These are phyloP conservation scores for Aspergillus fumigatiaffinis DNA, from an alignment of 2,329 filamentous ascomycete genomes.

Conservation along the genomic window DNA sequence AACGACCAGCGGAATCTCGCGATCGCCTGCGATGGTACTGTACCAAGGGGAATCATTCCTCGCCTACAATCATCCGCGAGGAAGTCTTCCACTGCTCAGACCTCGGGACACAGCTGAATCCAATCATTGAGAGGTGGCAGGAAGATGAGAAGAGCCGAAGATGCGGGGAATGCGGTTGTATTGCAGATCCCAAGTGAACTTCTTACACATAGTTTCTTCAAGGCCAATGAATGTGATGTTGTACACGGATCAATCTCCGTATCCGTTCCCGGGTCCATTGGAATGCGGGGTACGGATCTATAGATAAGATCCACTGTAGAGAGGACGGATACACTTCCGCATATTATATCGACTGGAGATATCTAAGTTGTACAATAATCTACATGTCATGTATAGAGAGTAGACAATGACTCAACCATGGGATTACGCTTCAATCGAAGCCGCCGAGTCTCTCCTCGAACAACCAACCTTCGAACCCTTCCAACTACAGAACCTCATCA, in stretches of 20 bases:
- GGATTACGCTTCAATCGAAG: conserved; percentile 7
- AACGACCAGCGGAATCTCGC: conserved; percentile 61
- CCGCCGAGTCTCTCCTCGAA: conserved; percentile 3
- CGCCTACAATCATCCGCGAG: conserved; percentile 12
- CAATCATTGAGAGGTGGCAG: conserved; percentile 14
- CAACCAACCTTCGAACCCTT: conserved; percentile 4
- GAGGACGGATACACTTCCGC: too few relatives aligned
- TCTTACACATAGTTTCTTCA: background rate
- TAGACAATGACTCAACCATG: conserved; percentile 1
- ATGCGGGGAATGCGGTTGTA: conserved; percentile 9
- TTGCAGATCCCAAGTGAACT: conserved; percentile 7
- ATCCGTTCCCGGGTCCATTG: background rate
- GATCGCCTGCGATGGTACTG: conserved; percentile 80
- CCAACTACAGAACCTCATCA: conserved; percentile 7
- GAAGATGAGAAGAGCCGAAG: conserved; percentile 8
- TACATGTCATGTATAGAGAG: background rate
- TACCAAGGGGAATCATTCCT: conserved; percentile 3
- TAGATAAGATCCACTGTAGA: too few relatives aligned
- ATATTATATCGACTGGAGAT: background rate
- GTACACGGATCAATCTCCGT: background rate
- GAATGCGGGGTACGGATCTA: background rate
- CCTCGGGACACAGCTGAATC: conserved; percentile 12
- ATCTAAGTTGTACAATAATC: background rate
- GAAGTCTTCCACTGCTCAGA: conserved; percentile 14
- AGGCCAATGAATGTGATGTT: background rate